These are phyloP conservation scores for Fusarium sarcochroum DNA, from an alignment of 2,329 filamentous ascomycete species.

Conservation along the genomic window DNA sequence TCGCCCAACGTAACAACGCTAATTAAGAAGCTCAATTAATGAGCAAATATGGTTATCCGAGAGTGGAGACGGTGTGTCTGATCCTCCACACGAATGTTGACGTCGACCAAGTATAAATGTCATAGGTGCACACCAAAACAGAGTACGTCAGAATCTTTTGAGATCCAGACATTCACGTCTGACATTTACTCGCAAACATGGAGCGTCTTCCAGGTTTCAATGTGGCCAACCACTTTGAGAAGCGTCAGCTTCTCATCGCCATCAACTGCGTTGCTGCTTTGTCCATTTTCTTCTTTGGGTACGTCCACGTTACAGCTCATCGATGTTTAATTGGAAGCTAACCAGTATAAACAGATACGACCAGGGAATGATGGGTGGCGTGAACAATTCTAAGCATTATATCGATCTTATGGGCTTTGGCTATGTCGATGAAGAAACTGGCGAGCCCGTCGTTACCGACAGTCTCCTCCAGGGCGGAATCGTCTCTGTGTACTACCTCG, in stretches of 20 bases:
- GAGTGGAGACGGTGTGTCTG: slow-evolving; percentile 12
- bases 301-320: slow-evolving; percentile 4
- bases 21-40: background rate
- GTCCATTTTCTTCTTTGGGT: slow-evolving; percentile 48
- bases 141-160: background rate
- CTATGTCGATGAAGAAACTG: slow-evolving; percentile 36
- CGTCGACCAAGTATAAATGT: slow-evolving; percentile 24
- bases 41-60: slow-evolving; percentile 14
- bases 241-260: slow-evolving; percentile 44
- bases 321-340: accelerated
- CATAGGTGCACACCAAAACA: slow-evolving; percentile 1
- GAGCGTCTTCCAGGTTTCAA: slow-evolving; percentile 38
- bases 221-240: slow-evolving; percentile 43
- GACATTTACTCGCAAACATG: slow-evolving; percentile 6
- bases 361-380: slow-evolving; percentile 45
- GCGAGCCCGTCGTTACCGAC: slow-evolving; percentile 38
- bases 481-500: slow-evolving; percentile 44
- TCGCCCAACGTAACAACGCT: background rate
- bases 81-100: slow-evolving; percentile 11
- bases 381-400: slow-evolving; percentile 40
- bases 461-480: slow-evolving; percentile 44
- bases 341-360: slow-evolving; percentile 3
- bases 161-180: background rate
- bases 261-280: slow-evolving; percentile 44
- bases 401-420: slow-evolving; percentile 45